Conservation (phyloP, 2,329 filamentous ascomycete species). For the Coniosporium tulheliwenetii region DNA sequence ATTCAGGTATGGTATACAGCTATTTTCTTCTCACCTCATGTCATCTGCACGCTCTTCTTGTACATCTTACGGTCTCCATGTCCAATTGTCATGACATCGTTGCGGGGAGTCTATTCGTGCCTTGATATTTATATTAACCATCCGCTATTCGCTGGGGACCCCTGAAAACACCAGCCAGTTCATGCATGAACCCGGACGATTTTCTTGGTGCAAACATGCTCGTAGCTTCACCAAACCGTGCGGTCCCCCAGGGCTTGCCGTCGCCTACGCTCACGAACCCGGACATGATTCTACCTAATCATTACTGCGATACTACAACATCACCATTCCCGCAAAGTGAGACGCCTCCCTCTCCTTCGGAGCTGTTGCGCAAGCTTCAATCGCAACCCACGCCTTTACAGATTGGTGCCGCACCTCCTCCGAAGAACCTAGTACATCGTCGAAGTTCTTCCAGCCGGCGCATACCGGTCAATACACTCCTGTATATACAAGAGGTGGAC, state of each 20-base stretch:
- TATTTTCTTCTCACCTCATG: too few relatives aligned
- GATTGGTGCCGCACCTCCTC: not conserved
- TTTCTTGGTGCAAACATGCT: too few relatives aligned
- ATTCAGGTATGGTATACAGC: too few relatives aligned
- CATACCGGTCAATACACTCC: not conserved
- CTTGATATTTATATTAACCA: too few relatives aligned
- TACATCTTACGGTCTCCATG: too few relatives aligned
- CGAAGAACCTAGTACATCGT: not conserved
- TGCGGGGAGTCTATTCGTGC: too few relatives aligned
- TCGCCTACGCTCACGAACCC: constrained; percentile 86
- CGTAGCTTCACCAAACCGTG: too few relatives aligned
- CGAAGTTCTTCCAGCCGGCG: not conserved
- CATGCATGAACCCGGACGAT: too few relatives aligned
- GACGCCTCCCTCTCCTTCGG: constrained; percentile 7
- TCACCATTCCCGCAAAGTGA: constrained; percentile 1
- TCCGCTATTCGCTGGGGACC: too few relatives aligned
- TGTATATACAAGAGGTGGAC: not conserved
- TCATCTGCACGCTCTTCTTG: too few relatives aligned
- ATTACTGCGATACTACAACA: not conserved
- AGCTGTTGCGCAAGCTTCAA: constrained; percentile 1
- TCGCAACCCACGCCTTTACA: not conserved
- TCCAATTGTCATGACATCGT: too few relatives aligned
- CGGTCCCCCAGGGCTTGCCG: constrained; percentile 23
- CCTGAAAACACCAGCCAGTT: too few relatives aligned
- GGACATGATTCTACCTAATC: constrained; percentile 82